These are phyloP conservation scores for Penicillium bialowiezense DNA, from an alignment of 495 filamentous ascomycete species.

Conservation along the genomic window DNA sequence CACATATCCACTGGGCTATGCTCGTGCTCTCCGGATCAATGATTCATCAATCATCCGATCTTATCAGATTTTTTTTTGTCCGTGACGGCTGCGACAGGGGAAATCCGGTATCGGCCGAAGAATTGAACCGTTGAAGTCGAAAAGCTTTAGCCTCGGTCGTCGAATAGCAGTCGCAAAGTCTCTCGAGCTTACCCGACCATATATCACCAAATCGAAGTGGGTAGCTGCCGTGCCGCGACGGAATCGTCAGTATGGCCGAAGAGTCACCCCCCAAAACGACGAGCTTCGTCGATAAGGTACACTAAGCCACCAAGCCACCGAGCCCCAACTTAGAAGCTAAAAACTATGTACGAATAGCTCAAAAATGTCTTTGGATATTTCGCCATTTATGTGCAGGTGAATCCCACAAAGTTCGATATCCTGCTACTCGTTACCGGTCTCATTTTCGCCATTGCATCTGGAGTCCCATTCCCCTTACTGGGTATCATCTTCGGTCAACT, in stretches of 20 bases:
- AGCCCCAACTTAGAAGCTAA: background rate
- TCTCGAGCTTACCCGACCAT: background rate
- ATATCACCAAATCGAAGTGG: too few relatives aligned
- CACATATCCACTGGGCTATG: background rate
- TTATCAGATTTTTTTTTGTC: conserved; percentile 13
- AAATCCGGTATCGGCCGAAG: conserved; percentile 13
- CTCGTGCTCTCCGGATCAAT: background rate
- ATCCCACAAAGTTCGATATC: conserved; percentile 41
- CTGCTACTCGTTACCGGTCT: conserved; percentile 35
- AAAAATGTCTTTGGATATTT: conserved; percentile 8
- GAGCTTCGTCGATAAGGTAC: conserved; percentile 1
- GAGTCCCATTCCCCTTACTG: conserved; percentile 65
- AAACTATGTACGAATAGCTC: background rate
- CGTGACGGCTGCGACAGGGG: background rate
- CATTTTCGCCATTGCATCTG: conserved; percentile 55
- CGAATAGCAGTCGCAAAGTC: too few relatives aligned
- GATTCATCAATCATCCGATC: conserved; percentile 1
- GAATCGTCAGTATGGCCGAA: background rate
- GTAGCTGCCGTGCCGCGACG: background rate
- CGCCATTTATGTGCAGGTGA: conserved; percentile 6
- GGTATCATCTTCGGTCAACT: conserved; percentile 67
- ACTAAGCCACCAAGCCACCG: background rate
- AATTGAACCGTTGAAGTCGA: background rate
- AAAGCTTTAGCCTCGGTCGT: background rate
- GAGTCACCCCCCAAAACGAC: background rate